Conservation (phyloP, 129 eudicot genomes). For the Arctium minus region DNA sequence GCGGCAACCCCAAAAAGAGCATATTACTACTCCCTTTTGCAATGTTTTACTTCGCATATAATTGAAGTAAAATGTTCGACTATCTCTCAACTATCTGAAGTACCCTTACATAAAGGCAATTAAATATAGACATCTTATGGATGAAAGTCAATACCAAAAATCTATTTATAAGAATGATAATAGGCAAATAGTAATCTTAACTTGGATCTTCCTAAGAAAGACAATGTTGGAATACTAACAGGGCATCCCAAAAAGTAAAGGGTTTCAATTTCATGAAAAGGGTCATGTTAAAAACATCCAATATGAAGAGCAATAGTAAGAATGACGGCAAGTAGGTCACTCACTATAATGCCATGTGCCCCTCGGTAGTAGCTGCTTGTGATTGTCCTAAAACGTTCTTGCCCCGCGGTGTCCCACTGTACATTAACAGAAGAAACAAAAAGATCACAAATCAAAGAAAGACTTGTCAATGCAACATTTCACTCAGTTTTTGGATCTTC, state of each 20-base stretch:
- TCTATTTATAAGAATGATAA: background rate
- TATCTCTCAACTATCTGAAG: background rate
- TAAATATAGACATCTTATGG: background rate
- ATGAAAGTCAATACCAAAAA: background rate
- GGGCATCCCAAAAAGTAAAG: background rate
- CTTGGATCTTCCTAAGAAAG: background rate
- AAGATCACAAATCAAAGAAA: background rate
- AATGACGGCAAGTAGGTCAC: background rate
- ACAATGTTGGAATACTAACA: background rate
- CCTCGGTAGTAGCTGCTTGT: slow-evolving; percentile 46
- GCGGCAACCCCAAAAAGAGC: background rate
- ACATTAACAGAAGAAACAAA: slow-evolving; percentile 1
- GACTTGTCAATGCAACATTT: background rate
- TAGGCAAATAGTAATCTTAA: background rate
- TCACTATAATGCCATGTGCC: slow-evolving; percentile 46
- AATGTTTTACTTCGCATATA: background rate
- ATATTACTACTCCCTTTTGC: background rate
- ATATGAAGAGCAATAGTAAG: background rate
- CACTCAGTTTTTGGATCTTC: background rate
- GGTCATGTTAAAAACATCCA: background rate
- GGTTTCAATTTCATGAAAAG: background rate
- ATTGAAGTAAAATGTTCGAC: background rate
- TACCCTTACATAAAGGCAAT: background rate
- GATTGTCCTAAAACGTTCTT: slow-evolving; percentile 46
- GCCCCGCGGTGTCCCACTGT: slow-evolving; percentile 49